These are phyloP conservation scores for Paramecium sonneborni DNA, from an alignment of 73 alveolate genomes.

Conservation along the genomic window DNA sequence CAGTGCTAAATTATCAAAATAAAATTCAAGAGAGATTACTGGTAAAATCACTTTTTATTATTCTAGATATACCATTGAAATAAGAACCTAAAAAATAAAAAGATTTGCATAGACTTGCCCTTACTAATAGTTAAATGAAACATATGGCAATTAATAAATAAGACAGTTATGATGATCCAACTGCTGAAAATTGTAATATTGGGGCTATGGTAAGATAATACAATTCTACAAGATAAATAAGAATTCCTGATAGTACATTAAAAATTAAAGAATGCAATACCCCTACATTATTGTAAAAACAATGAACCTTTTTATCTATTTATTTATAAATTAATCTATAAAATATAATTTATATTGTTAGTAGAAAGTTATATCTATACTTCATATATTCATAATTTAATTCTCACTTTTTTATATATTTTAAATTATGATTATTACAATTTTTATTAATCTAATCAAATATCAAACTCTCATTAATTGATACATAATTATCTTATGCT, in stretches of 20 bases:
- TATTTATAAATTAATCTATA: no score
- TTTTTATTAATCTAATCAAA: no score
- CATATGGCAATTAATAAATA: not conserved
- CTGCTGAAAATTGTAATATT: not conserved
- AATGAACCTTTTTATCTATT: not conserved
- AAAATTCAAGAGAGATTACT: not conserved
- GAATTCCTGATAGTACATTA: not conserved
- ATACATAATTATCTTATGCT: no score
- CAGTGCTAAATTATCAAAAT: not conserved
- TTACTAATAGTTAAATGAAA: not conserved
- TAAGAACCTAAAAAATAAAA: not conserved
- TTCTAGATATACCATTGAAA: not conserved
- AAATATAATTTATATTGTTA: no score
- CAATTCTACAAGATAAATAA: conserved; percentile 20
- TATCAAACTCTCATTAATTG: no score
- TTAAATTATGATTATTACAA: no score
- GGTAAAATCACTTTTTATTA: not conserved
- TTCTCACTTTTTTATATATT: no score
- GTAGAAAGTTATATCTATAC: no score
- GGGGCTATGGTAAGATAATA: not conserved
- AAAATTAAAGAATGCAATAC: not conserved
- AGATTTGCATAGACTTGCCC: conserved; percentile 28
- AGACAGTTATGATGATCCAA: not conserved
- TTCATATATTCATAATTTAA: no score
- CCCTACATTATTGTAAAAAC: not conserved